These are phyloP conservation scores for Monilinia vaccinii-corymbosi DNA, from an alignment of 2,329 filamentous ascomycete genomes.

Conservation along the genomic window DNA sequence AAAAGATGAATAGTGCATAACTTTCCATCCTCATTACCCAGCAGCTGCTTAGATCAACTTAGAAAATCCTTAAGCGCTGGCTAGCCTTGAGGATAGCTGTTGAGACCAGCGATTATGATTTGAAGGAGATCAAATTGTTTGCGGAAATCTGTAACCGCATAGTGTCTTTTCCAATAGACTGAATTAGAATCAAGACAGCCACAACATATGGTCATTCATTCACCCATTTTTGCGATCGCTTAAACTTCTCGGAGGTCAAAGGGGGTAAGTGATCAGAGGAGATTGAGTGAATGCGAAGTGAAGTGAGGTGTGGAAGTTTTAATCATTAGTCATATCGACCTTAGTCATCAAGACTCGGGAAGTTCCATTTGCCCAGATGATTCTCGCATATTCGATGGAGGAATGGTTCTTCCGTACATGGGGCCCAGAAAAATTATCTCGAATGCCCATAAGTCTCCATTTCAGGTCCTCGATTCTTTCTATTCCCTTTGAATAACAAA, in stretches of 20 bases:
- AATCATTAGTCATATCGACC: background rate
- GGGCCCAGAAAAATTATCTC: constrained; percentile 8
- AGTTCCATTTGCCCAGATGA: background rate
- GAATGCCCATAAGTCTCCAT: constrained; percentile 1
- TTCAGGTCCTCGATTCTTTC: constrained; percentile 1
- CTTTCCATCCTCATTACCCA: background rate
- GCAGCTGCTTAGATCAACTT: background rate
- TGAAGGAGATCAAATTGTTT: background rate
- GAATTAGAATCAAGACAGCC: background rate
- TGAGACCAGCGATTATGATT: background rate
- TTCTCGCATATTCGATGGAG: constrained; percentile 7
- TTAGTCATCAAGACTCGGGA: constrained; percentile 2
- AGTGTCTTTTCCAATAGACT: background rate
- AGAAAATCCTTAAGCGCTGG: too few species aligned
- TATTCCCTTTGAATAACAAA: background rate
- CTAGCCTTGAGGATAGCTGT: background rate
- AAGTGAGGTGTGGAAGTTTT: background rate
- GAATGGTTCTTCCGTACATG: constrained; percentile 3
- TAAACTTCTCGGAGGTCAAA: background rate
- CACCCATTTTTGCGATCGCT: too few species aligned
- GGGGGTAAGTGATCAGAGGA: too few species aligned
- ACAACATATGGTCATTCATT: background rate
- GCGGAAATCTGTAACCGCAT: too few species aligned
- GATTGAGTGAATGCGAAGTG: background rate
- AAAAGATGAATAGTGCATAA: background rate